A percentile compares a stretch with the other conserved stretches of the same genome.
These are phyloP conservation scores for Boletus pseudo-olivaceus DNA, from an alignment of 768 basidiomycete genomes.

Conservation along the genomic window DNA sequence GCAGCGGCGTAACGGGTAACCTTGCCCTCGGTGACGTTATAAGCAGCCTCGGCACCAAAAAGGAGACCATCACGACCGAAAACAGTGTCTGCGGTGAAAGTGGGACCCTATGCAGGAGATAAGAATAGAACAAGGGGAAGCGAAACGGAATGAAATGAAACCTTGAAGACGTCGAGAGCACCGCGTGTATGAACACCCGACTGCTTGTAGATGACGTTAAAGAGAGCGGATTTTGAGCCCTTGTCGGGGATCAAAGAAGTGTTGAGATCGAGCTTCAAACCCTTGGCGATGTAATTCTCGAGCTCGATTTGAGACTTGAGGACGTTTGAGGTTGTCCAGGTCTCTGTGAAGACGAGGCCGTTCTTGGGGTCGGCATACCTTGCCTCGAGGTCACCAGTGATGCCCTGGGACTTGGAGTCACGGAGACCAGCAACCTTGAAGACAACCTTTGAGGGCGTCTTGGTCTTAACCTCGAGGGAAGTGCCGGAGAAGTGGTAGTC, in stretches of 20 bases:
- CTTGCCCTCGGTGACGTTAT: constrained; percentile 93
- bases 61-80: constrained; percentile 97
- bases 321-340: constrained; percentile 93
- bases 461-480: constrained; percentile 82
- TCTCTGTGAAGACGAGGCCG: constrained; percentile 90
- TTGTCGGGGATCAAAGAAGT: constrained; percentile 86
- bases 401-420: constrained; percentile 68
- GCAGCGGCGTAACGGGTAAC: constrained; percentile 91
- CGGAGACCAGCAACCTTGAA: constrained; percentile 91
- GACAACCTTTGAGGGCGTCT: constrained; percentile 81
- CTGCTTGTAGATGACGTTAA: constrained; percentile 91
- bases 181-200: constrained; percentile 92
- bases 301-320: constrained; percentile 91
- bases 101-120: constrained; percentile 71
- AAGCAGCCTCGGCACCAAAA: constrained; percentile 91
- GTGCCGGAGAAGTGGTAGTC: constrained; percentile 83
- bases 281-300: constrained; percentile 96
- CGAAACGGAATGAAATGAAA: constrained; percentile 32
- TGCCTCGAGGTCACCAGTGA: constrained; percentile 90
- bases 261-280: constrained; percentile 90
- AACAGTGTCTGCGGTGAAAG: constrained; percentile 94
- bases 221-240: constrained; percentile 76
- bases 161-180: constrained; percentile 91
- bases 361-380: constrained; percentile 91
- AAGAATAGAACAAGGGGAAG: neutral